phyloP scores from a whole-genome alignment of 305 asterid species.

The Coffea humblotiana region DNA sequence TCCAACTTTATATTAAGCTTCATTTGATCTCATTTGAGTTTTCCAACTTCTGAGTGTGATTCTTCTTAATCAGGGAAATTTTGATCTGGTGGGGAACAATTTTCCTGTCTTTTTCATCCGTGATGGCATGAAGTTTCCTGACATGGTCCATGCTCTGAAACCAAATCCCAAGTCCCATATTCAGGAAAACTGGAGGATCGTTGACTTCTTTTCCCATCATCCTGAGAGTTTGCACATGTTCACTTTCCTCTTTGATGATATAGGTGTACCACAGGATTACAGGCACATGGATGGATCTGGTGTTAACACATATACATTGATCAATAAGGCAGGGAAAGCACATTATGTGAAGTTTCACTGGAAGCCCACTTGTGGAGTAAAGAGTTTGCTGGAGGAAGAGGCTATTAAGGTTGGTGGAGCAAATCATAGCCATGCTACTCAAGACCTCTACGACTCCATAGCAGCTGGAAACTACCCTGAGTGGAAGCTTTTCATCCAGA shows the following conservation, averaged over 20 bases:
- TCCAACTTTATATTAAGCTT: background rate
- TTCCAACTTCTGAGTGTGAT: background rate
- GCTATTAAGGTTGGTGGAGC: constrained; percentile 34
- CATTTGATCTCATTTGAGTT: background rate
- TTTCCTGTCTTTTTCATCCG: constrained; percentile 45
- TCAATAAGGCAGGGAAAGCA: constrained; percentile 38
- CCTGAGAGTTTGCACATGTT: constrained; percentile 49
- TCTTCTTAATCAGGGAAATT: constrained; percentile 34
- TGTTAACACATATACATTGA: constrained; percentile 39
- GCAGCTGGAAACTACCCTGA: constrained; percentile 43
- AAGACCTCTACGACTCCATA: constrained; percentile 39
- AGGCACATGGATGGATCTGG: constrained; percentile 51
- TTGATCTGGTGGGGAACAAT: constrained; percentile 48
- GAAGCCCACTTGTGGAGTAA: constrained; percentile 41
- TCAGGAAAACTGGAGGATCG: constrained; percentile 42
- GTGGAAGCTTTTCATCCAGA: constrained; percentile 43
- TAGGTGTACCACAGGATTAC: constrained; percentile 43
- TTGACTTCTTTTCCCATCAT: constrained; percentile 46
- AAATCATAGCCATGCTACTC: constrained; percentile 42
- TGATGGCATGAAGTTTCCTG: constrained; percentile 48
- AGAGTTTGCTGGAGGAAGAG: constrained; percentile 33
- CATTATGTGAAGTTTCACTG: constrained; percentile 39
- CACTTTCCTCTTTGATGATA: constrained; percentile 43
- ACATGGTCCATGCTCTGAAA: constrained; percentile 42
- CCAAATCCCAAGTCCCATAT: constrained; percentile 52